phyloP scores from a whole-genome alignment of 2,329 filamentous ascomycete genomes.

The Claviceps pazoutovae region DNA sequence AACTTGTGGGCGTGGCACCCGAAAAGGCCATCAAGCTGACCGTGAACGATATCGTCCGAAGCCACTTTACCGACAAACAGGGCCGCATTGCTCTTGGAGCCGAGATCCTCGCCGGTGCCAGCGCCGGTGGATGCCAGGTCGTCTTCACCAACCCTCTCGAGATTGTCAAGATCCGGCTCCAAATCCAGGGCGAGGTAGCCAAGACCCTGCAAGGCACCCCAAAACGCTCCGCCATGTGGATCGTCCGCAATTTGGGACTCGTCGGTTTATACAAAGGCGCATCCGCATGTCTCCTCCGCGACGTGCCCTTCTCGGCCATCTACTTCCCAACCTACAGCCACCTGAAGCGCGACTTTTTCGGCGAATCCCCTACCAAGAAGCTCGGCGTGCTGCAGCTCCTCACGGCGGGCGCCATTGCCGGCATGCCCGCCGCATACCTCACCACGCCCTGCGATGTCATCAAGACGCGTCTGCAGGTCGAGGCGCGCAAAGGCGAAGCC shows the following conservation, averaged over 20 bases:
- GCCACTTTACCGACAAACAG: slow-evolving; percentile 60
- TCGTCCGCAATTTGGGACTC: slow-evolving; percentile 86
- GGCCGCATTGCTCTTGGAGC: slow-evolving; percentile 55
- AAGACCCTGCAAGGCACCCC: slow-evolving; percentile 73
- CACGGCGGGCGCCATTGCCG: slow-evolving; percentile 84
- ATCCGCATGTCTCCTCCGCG: slow-evolving; percentile 82
- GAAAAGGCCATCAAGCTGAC: slow-evolving; percentile 99
- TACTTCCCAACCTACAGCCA: slow-evolving; percentile 98
- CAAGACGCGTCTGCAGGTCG: slow-evolving; percentile 95
- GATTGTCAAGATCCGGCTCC: slow-evolving; percentile 97
- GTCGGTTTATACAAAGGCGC: slow-evolving; percentile 95
- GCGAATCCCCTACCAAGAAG: slow-evolving; percentile 75
- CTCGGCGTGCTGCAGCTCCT: slow-evolving; percentile 83
- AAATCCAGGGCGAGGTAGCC: slow-evolving; percentile 90
- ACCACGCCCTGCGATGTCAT: slow-evolving; percentile 98
- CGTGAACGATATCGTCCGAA: slow-evolving; percentile 85
- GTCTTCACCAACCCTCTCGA: slow-evolving; percentile 97
- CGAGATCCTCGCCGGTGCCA: slow-evolving; percentile 79
- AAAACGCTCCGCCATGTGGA: slow-evolving; percentile 93
- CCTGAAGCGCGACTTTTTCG: slow-evolving; percentile 85
- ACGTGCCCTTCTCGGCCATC: slow-evolving; percentile 95
- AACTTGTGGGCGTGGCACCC: slow-evolving; percentile 93
- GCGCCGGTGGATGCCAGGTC: slow-evolving; percentile 88
- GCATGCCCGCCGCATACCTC: slow-evolving; percentile 84
- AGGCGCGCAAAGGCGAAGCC: slow-evolving; percentile 88